These are phyloP conservation scores for Sporisorium graminicola DNA, from an alignment of 1,284 basidiomycete species.

Conservation along the genomic window DNA sequence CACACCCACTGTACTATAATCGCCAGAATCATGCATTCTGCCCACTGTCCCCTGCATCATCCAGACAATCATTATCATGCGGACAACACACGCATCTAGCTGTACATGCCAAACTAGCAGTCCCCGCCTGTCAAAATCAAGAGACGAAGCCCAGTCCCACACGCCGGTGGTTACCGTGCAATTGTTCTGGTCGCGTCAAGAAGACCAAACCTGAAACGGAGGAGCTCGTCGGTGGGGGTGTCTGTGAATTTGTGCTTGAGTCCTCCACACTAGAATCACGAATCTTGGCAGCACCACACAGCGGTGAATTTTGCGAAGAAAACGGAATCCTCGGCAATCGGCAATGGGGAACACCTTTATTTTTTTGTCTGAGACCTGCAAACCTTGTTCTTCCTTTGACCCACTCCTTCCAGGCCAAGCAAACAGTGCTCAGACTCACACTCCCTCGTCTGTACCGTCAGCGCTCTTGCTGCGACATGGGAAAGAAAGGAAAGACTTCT, in stretches of 20 bases:
- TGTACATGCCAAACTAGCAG: neutral
- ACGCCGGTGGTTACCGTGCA: neutral
- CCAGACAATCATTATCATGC: neutral
- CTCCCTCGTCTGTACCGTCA: too few species aligned
- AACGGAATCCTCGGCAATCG: slow-evolving; percentile 21
- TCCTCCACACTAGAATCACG: neutral
- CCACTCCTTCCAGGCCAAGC: neutral
- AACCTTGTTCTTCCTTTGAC: slow-evolving; percentile 5
- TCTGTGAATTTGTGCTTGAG: neutral
- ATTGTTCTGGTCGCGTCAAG: neutral
- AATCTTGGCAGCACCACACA: neutral
- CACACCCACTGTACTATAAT: neutral
- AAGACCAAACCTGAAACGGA: neutral
- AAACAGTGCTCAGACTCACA: too few species aligned
- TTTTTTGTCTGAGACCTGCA: neutral
- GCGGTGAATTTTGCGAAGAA: slow-evolving; percentile 4
- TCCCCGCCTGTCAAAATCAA: slow-evolving; percentile 1
- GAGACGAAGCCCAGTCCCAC: neutral
- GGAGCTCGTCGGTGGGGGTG: neutral
- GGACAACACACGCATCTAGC: neutral
- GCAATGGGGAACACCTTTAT: slow-evolving; percentile 10
- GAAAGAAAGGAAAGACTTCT: slow-evolving; percentile 63
- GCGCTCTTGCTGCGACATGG: slow-evolving; percentile 45
- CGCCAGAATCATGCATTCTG: neutral
- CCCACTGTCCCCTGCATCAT: neutral